These are phyloP conservation scores for Akanthomyces muscarius DNA, from an alignment of 2,329 filamentous ascomycete species.

Conservation along the genomic window DNA sequence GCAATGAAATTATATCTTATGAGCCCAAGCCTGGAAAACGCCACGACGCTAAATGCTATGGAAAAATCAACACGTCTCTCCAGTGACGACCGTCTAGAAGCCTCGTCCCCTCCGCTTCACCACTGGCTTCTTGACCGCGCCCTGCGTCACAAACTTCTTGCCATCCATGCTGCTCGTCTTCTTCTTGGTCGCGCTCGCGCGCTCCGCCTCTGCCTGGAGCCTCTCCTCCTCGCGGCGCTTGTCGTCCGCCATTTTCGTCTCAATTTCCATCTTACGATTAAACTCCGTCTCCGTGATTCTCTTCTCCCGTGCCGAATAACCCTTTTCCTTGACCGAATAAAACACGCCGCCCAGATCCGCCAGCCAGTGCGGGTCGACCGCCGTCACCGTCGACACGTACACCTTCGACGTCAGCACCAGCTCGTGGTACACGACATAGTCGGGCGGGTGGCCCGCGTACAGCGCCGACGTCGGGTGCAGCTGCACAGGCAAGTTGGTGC, in stretches of 20 bases:
- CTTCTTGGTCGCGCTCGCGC: conserved; percentile 38
- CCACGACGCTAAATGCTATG: conserved; percentile 13
- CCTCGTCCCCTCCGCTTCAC: conserved; percentile 54
- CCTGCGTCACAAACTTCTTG: conserved; percentile 59
- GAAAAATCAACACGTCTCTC: background rate
- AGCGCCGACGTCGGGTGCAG: conserved; percentile 91
- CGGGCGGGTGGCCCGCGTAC: conserved; percentile 91
- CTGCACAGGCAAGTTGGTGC: conserved; percentile 90
- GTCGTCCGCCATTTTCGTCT: conserved; percentile 86
- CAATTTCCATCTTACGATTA: conserved; percentile 88
- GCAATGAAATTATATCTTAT: background rate
- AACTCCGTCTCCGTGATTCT: conserved; percentile 87
- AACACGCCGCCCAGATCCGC: conserved; percentile 96
- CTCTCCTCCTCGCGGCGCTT: conserved; percentile 63
- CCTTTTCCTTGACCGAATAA: conserved; percentile 96
- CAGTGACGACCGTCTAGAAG: conserved; percentile 32
- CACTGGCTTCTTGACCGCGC: conserved; percentile 59
- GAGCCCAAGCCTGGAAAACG: background rate
- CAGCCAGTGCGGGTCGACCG: conserved; percentile 95
- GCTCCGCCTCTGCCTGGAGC: conserved; percentile 47
- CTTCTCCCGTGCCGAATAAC: conserved; percentile 83
- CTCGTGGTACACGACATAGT: conserved; percentile 98
- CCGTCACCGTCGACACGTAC: conserved; percentile 96
- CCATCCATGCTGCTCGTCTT: conserved; percentile 30
- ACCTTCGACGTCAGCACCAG: conserved; percentile 94